phyloP scores from a whole-genome alignment of 2,329 filamentous ascomycete genomes.

The Neofusicoccum parvum region DNA sequence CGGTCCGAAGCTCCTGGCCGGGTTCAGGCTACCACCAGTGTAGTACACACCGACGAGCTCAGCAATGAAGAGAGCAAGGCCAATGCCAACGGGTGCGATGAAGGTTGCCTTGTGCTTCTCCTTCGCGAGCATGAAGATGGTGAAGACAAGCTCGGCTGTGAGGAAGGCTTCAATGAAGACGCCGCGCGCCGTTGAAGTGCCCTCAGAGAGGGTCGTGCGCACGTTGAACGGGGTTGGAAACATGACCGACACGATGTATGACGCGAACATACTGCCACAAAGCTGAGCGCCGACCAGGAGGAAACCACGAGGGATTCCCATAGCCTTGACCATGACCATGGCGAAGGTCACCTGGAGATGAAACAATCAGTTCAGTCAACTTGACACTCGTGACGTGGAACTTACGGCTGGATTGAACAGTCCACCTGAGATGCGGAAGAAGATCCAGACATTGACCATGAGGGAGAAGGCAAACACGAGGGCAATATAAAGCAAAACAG shows the following conservation, averaged over 20 bases:
- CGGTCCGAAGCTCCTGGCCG: constrained; percentile 45
- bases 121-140: constrained; percentile 63
- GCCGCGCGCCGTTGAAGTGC: constrained; percentile 35
- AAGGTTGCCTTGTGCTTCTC: constrained; percentile 75
- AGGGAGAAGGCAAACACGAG: constrained; percentile 41
- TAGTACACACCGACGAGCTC: constrained; percentile 53
- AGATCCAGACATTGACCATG: constrained; percentile 45
- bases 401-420: constrained; percentile 45
- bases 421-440: constrained; percentile 42
- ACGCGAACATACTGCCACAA: constrained; percentile 39
- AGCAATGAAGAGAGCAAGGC: constrained; percentile 67
- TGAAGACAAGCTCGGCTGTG: constrained; percentile 43
- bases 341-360: constrained; percentile 37
- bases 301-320: constrained; percentile 30
- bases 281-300: constrained; percentile 40
- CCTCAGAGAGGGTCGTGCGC: constrained; percentile 37
- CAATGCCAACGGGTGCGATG: constrained; percentile 72
- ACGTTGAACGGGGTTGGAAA: constrained; percentile 39
- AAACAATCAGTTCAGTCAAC: not conserved
- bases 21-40: constrained; percentile 48
- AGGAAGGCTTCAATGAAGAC: constrained; percentile 46
- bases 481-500: constrained; percentile 39
- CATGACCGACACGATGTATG: constrained; percentile 38
- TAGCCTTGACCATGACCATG: constrained; percentile 37
- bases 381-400: not conserved